Base-by-base conservation (phyloP, 345 rosid genomes). In the Lagerstroemia speciosa region DNA sequence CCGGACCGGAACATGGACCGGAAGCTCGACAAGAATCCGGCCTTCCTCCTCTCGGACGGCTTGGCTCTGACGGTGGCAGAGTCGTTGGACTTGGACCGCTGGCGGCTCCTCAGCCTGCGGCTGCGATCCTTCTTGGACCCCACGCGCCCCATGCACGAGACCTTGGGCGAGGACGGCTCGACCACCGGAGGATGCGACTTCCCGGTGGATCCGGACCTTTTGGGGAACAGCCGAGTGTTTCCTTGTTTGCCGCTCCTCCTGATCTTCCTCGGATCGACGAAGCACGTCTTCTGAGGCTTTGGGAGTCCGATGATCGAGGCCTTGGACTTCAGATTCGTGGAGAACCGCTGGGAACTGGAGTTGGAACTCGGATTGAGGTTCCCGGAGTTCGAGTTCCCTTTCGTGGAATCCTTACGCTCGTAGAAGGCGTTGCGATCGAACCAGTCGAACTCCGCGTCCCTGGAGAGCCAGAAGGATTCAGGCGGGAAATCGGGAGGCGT, bases 131-230 rank as follows among this genome's bases (percentile, higher is more conserved):
- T 81, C 84, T 72, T 89, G 57, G 97, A 91, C 77, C 90, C 80
- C 62, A 93, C 98, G 67, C 93, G 75, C 16, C 98, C 98, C 72
- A 86, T 93, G 62, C 97, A 93, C 17, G 98, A 91, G 11, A 93
- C 97, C 75, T 84, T 86, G 7, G 97, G 98, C 32, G 98, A 93
- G 26, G 97, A 81, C 22, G 98, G 98, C 50, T 90, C 97, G n/a
- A 69, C 58, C 55, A 80, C 20, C 0, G 86, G 67, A 20, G 76
- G 67, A 65, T 81, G 84, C 38, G 82, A 68, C 70, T 85, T 87
- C 11, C 20, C 0, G 83, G 68, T 33, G 71, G 85, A 72, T 72
- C 86, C 81, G 68, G 77, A 64, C 40, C 85, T 81, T 77, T 78
- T 84, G 62, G 89, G 79, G 45, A 91, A 83, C 40, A 83, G 78